Evolutionary conservation across 495 filamentous ascomycete genomes (phyloP), one percentile per base, ranked within the genome.

Genomic region (Hypoxylon fuscum): DNA sequence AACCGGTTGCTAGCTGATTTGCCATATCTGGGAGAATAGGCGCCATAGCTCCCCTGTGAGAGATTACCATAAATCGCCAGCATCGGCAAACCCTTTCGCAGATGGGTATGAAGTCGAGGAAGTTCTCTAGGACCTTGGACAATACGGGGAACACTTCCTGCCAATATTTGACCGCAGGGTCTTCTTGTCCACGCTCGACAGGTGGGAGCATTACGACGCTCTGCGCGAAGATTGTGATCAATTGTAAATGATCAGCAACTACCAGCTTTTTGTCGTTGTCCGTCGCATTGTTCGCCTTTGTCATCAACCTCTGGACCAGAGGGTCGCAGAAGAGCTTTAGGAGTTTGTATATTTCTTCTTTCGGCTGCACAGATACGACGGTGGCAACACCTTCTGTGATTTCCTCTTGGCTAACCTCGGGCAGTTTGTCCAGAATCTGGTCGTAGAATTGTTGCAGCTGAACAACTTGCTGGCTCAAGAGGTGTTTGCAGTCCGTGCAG

Each of bases 101-200:
- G 52, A 99, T 96, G 5, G 95, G 95, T 2, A 87, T 76, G 55
- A 90, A 96, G 55, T 84, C 78, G 55, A 89, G 85, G 74, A 97
- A 98, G 73, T 86, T 92, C 66, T 93, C 87, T 35, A 91, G 84
- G 55, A 99, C 90, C 4, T 87, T 89, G 11, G 90, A 83, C 65
- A 98, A 80, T 40, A 97, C 83, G 4, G 91, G 91, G 73, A 97
- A 88, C 29, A 98, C 90, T 70, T 97, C 92, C 58, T 92, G 84
- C 81, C 94, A 97, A 74, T 98, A 99, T 68, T 92, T 93, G 31
- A 99, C 93, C 0, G 91, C 94, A 7, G 96, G 95, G 66, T 98
- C 93, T 52, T 89, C 87, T 55, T 88, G 77, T 41, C 81, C 80
- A n/a, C 78, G 84, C 25, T 85, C 81, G 42, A 96, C 86, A 52